Evolutionary conservation across 768 basidiomycete genomes (phyloP).

Genomic region (Epithele typhae): DNA sequence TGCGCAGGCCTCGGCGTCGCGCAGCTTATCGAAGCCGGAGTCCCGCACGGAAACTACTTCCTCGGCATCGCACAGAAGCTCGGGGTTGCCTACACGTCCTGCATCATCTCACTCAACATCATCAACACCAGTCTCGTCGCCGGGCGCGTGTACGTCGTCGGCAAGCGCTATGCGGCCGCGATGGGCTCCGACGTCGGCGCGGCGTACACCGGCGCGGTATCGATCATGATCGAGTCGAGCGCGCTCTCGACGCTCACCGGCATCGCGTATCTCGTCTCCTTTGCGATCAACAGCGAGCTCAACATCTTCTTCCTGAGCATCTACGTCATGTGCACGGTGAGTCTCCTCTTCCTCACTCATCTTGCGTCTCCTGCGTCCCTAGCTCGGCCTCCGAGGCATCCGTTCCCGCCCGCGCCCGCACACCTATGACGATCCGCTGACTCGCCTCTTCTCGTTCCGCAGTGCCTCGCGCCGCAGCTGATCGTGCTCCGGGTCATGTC

Average conservation of each 20-base stretch:
- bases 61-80: background rate
- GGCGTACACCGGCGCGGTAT: conserved; percentile 28
- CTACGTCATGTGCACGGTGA: conserved; percentile 34
- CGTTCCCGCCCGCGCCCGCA: too few species aligned
- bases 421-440: background rate
- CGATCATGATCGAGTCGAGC: conserved; percentile 34
- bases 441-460: background rate
- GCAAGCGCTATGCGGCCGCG: background rate
- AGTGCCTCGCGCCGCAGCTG: conserved; percentile 14
- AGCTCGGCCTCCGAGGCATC: too few species aligned
- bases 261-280: conserved; percentile 33
- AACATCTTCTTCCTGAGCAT: conserved; percentile 33
- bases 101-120: background rate
- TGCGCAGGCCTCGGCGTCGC: background rate
- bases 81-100: background rate
- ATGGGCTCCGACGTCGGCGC: conserved; percentile 20
- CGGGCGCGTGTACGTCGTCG: background rate
- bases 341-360: conserved; percentile 7
- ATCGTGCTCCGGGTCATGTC: conserved; percentile 14
- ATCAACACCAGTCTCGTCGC: background rate
- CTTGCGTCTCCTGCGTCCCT: too few species aligned
- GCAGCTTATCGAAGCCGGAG: background rate
- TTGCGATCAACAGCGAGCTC: conserved; percentile 25
- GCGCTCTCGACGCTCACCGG: conserved; percentile 31
- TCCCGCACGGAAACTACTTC: conserved; percentile 1